Evolutionary conservation across 352 stramenopile species (phyloP).

Genomic region (Hyaloperonospora brassicae): DNA sequence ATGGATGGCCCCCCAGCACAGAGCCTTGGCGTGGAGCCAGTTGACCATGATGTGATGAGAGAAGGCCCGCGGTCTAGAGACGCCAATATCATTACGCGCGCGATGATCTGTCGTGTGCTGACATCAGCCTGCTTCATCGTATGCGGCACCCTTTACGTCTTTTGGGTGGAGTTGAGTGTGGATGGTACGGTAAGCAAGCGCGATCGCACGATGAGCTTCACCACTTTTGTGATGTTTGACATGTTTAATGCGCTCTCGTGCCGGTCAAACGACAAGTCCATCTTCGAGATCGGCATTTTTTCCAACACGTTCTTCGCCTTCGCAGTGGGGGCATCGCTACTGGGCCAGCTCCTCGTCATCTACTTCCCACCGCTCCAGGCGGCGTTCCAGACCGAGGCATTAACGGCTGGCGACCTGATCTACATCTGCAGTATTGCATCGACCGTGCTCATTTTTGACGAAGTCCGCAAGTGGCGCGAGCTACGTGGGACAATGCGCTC

Average conservation of each 20-base stretch:
- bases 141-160: conserved; percentile 73
- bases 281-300: conserved; percentile 88
- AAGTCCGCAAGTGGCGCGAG: conserved; percentile 84
- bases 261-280: conserved; percentile 89
- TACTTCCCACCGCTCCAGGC: conserved; percentile 94
- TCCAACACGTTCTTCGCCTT: conserved; percentile 93
- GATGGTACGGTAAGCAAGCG: conserved; percentile 88
- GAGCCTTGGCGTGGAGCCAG: conserved; percentile 81
- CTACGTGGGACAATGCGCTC: conserved; percentile 24
- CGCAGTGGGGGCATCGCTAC: conserved; percentile 87
- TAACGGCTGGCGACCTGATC: conserved; percentile 88
- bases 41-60: conserved; percentile 79
- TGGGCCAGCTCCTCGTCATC: conserved; percentile 94
- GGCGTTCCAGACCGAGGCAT: conserved; percentile 94
- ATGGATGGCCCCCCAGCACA: conserved; percentile 90
- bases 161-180: conserved; percentile 73
- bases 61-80: conserved; percentile 75
- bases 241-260: conserved; percentile 97
- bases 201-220: conserved; percentile 98
- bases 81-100: conserved; percentile 66
- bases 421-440: conserved; percentile 91
- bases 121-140: conserved; percentile 72
- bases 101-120: conserved; percentile 62
- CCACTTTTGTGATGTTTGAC: conserved; percentile 97
- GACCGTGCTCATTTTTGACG: conserved; percentile 90